These are phyloP conservation scores for Fusarium virguliforme DNA, from an alignment of 2,329 filamentous ascomycete genomes.

Conservation along the genomic window DNA sequence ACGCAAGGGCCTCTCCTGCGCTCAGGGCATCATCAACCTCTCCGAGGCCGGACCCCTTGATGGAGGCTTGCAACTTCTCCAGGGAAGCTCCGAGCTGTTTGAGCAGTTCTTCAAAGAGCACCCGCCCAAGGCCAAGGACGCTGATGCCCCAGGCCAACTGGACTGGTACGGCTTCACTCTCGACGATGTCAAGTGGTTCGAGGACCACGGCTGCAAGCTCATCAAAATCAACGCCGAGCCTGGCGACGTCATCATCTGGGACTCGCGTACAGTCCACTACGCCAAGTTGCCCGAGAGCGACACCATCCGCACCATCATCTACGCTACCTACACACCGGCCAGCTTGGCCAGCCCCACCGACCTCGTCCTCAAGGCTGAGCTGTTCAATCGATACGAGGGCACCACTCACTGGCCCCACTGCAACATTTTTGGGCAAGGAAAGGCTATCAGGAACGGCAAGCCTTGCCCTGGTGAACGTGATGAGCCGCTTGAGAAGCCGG, in stretches of 20 bases:
- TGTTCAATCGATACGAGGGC: slow-evolving; percentile 55
- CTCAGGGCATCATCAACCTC: slow-evolving; percentile 66
- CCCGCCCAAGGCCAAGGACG: slow-evolving; percentile 53
- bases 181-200: slow-evolving; percentile 53
- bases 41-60: slow-evolving; percentile 52
- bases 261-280: slow-evolving; percentile 59
- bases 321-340: slow-evolving; percentile 42
- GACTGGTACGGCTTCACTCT: too few relatives aligned
- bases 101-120: slow-evolving; percentile 54
- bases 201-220: slow-evolving; percentile 51
- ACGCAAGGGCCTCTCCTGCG: slow-evolving; percentile 61
- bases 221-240: slow-evolving; percentile 59
- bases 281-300: slow-evolving; percentile 55
- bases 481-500: slow-evolving; percentile 3
- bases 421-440: background rate
- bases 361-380: slow-evolving; percentile 57
- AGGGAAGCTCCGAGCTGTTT: slow-evolving; percentile 29
- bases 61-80: slow-evolving; percentile 53
- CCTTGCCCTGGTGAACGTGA: background rate
- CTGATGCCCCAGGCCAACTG: slow-evolving; percentile 33
- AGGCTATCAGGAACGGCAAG: background rate
- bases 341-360: slow-evolving; percentile 49
- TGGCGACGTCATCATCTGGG: slow-evolving; percentile 59
- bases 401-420: slow-evolving; percentile 61
- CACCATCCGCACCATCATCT: slow-evolving; percentile 57